Evolutionary conservation across 2,329 filamentous ascomycete species (phyloP).

Genomic region (Epichloe sp.): DNA sequence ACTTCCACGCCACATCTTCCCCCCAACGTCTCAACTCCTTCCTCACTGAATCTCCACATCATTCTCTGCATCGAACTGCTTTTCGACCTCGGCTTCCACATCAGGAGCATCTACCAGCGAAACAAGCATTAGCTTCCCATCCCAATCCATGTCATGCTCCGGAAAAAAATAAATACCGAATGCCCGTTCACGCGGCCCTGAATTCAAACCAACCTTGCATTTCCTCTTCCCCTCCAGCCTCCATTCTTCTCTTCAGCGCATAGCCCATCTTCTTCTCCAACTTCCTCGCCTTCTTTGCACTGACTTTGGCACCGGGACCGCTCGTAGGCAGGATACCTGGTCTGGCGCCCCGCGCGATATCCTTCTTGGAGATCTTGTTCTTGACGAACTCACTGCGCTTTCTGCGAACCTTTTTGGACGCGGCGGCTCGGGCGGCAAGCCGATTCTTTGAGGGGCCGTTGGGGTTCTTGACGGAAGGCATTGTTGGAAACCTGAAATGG

Average conservation of each 20-base stretch:
- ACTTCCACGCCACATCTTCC: not conserved
- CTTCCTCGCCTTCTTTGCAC: constrained; percentile 43
- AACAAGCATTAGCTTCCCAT: not conserved
- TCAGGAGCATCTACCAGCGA: constrained; percentile 10
- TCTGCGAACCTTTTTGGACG: constrained; percentile 29
- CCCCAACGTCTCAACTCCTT: not conserved
- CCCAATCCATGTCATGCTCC: not conserved
- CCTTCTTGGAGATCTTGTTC: constrained; percentile 27
- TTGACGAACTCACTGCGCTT: constrained; percentile 26
- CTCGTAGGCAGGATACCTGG: constrained; percentile 41
- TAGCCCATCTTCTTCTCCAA: constrained; percentile 39
- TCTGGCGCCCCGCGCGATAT: constrained; percentile 35
- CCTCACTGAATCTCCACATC: constrained; percentile 12
- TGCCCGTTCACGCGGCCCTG: too few species aligned
- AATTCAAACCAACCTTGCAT: constrained; percentile 29
- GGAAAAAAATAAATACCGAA: not conserved
- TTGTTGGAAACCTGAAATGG: constrained; percentile 13
- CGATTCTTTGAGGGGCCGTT: constrained; percentile 44
- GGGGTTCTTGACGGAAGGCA: constrained; percentile 46
- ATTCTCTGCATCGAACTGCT: constrained; percentile 9
- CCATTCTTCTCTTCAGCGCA: constrained; percentile 39
- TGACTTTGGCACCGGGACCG: constrained; percentile 36
- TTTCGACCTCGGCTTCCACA: constrained; percentile 1
- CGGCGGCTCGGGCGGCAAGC: constrained; percentile 31
- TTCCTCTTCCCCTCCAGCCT: constrained; percentile 33